Evolutionary conservation across 169 alveolate genomes (phyloP).

Genomic region (Perkinsus marinus): DNA sequence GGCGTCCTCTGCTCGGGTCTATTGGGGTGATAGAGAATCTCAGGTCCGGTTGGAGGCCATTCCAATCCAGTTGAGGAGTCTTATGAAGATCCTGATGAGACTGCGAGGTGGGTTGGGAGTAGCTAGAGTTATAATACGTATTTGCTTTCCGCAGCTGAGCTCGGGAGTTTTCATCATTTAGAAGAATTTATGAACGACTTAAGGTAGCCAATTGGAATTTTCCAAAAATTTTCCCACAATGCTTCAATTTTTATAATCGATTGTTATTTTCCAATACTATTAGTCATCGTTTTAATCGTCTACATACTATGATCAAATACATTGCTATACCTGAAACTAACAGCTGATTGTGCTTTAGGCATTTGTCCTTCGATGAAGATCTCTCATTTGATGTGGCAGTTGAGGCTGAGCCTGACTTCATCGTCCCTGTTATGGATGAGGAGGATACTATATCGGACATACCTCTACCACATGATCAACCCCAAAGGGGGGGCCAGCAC

Average conservation of each 20-base stretch:
- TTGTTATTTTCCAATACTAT: too few species aligned
- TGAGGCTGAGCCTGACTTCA: neutral
- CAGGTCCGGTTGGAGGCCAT: neutral
- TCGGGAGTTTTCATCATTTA: too few species aligned
- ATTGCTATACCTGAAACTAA: neutral
- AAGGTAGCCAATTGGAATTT: too few species aligned
- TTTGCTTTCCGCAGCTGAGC: too few species aligned
- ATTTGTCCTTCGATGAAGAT: neutral
- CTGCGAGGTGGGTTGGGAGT: neutral
- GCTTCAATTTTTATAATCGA: too few species aligned
- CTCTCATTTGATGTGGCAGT: neutral
- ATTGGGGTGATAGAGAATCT: neutral
- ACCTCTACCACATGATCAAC: neutral
- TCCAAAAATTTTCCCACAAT: too few species aligned
- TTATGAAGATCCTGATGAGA: neutral
- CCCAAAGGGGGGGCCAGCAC: neutral
- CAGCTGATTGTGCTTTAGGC: too few species aligned
- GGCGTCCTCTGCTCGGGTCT: neutral
- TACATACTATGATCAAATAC: too few species aligned
- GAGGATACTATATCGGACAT: neutral
- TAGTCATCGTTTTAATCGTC: too few species aligned
- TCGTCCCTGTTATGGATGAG: neutral
- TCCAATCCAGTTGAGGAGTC: neutral
- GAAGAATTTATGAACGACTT: too few species aligned
- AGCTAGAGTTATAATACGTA: too few species aligned